phyloP scores from a whole-genome alignment of 177 flowering plant genomes.

The Vitis hybrid region DNA sequence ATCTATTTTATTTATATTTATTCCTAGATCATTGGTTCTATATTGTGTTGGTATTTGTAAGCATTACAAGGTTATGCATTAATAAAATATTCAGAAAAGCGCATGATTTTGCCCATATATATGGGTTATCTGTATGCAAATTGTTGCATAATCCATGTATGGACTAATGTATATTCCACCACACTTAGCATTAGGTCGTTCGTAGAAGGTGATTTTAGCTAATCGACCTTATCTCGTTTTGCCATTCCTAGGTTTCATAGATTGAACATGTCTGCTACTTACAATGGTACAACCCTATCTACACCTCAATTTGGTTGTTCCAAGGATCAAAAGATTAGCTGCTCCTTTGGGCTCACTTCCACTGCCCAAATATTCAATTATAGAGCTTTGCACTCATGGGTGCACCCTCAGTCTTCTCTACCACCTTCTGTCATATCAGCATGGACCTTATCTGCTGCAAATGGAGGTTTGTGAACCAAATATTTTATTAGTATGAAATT shows the following conservation, averaged over 20 bases:
- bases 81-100: no score
- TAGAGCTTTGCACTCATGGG: slow-evolving; percentile 70
- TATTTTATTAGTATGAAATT: background rate
- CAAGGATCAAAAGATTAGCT: slow-evolving; percentile 20
- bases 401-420: slow-evolving; percentile 78
- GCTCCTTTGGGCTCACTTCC: slow-evolving; percentile 16
- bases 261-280: slow-evolving; percentile 44
- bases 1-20: no score
- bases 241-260: slow-evolving; percentile 65
- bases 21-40: no score
- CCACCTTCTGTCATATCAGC: slow-evolving; percentile 75
- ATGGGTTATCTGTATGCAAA: no score
- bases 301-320: slow-evolving; percentile 22
- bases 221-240: background rate
- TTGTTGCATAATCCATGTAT: no score
- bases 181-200: no score
- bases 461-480: slow-evolving; percentile 54
- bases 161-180: no score
- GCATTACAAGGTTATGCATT: no score
- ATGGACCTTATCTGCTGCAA: slow-evolving; percentile 49
- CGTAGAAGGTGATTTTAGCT: no score
- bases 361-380: slow-evolving; percentile 30
- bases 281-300: slow-evolving; percentile 30
- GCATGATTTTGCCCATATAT: no score
- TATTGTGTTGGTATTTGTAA: no score